Conservation (phyloP, 768 basidiomycete genomes). For the Tylopilus rubrobrunneus region DNA sequence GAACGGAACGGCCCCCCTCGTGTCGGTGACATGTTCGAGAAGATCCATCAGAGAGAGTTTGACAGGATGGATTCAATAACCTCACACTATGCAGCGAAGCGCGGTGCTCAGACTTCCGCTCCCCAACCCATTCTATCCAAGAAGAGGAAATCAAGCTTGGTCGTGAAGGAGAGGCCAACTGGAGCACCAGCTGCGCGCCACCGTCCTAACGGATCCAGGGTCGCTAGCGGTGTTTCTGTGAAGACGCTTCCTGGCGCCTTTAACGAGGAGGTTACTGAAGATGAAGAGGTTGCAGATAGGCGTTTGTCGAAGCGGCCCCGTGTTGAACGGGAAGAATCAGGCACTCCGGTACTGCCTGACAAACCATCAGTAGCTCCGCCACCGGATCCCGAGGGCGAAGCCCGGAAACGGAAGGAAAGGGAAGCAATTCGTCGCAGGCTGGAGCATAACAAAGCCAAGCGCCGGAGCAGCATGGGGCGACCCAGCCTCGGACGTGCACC, state of each 20-base stretch:
- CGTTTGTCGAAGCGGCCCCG: slow-evolving; percentile 45
- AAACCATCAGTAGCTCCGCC: slow-evolving; percentile 34
- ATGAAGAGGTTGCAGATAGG: slow-evolving; percentile 35
- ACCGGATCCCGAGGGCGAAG: slow-evolving; percentile 26
- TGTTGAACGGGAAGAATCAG: slow-evolving; percentile 30
- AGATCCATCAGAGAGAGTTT: slow-evolving; percentile 62
- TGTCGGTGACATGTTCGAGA: slow-evolving; percentile 45
- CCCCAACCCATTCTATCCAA: slow-evolving; percentile 25
- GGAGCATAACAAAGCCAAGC: slow-evolving; percentile 60
- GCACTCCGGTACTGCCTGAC: slow-evolving; percentile 24
- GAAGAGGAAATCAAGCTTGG: slow-evolving; percentile 51
- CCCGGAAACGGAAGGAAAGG: slow-evolving; percentile 40
- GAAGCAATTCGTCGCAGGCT: slow-evolving; percentile 63
- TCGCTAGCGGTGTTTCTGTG: slow-evolving; percentile 23
- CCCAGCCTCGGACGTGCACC: slow-evolving; percentile 39
- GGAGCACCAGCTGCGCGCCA: slow-evolving; percentile 13
- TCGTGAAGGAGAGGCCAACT: slow-evolving; percentile 31
- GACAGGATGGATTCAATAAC: slow-evolving; percentile 76
- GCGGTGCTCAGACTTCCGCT: slow-evolving; percentile 23
- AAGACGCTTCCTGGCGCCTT: slow-evolving; percentile 55
- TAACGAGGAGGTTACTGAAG: slow-evolving; percentile 48
- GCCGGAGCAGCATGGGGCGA: slow-evolving; percentile 63
- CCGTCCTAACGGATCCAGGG: slow-evolving; percentile 22
- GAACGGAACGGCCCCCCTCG: slow-evolving; percentile 16
- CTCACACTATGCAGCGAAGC: slow-evolving; percentile 45